Conservation (phyloP, 192 early-diverging fungal genomes). For the Coemansia guatemalensis region DNA sequence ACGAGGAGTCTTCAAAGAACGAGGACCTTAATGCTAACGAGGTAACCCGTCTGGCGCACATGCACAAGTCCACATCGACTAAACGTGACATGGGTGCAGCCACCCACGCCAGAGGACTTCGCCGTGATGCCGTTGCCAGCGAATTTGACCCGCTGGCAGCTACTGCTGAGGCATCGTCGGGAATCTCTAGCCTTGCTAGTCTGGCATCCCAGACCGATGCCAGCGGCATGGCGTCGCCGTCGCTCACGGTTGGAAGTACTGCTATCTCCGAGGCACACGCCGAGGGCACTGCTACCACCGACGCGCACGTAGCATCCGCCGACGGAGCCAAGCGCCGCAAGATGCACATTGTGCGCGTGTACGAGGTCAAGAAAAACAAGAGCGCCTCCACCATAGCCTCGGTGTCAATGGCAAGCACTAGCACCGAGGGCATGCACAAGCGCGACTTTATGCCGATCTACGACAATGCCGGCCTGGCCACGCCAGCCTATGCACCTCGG, state of each 20-base stretch:
- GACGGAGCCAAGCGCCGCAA: slow-evolving; percentile 36
- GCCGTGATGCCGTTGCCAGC: slow-evolving; percentile 23
- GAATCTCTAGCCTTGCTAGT: slow-evolving; percentile 10
- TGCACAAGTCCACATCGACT: slow-evolving; percentile 18
- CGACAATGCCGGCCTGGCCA: slow-evolving; percentile 12
- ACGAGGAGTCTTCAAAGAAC: slow-evolving; percentile 34
- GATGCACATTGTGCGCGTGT: slow-evolving; percentile 52
- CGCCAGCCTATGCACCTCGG: neutral
- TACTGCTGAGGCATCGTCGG: neutral
- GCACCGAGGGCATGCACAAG: slow-evolving; percentile 23
- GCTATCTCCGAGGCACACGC: slow-evolving; percentile 1
- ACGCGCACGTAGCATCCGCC: neutral
- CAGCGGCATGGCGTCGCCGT: slow-evolving; percentile 9
- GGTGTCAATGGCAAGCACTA: slow-evolving; percentile 2
- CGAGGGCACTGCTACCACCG: too few relatives aligned
- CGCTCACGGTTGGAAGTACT: slow-evolving; percentile 30
- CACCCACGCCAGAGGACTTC: slow-evolving; percentile 27
- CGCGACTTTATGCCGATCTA: slow-evolving; percentile 35
- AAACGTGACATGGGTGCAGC: slow-evolving; percentile 7
- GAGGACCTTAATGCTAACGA: slow-evolving; percentile 38
- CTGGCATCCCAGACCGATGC: slow-evolving; percentile 5
- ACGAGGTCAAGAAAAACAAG: slow-evolving; percentile 54
- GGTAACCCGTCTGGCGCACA: slow-evolving; percentile 27
- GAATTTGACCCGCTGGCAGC: slow-evolving; percentile 23
- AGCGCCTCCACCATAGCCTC: slow-evolving; percentile 7